phyloP scores from a whole-genome alignment of 768 basidiomycete genomes.

The Pseudohyphozyma bogoriensis region DNA sequence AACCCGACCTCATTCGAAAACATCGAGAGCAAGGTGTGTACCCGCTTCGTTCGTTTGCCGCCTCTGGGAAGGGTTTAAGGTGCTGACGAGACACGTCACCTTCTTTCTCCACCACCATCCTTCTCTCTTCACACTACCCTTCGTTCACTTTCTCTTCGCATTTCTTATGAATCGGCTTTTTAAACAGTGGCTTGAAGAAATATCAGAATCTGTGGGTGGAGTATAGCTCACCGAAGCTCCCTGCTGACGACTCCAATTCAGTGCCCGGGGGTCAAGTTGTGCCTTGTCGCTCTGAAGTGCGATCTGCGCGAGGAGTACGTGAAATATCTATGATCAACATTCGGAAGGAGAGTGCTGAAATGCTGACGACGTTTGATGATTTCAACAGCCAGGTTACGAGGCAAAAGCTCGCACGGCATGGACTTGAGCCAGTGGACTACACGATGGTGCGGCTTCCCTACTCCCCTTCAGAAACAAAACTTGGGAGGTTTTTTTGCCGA shows the following conservation, averaged over 20 bases:
- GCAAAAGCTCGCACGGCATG: conserved; percentile 62
- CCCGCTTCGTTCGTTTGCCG: conserved; percentile 3
- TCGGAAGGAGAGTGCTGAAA: too few species aligned
- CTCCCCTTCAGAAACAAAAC: too few species aligned
- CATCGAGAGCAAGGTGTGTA: conserved; percentile 78
- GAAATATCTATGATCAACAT: too few species aligned
- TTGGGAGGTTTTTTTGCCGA: too few species aligned
- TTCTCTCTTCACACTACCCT: not conserved
- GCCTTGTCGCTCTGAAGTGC: conserved; percentile 73
- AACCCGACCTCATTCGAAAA: conserved; percentile 93
- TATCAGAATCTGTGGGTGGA: too few species aligned
- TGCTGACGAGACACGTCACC: too few species aligned
- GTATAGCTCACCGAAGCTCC: too few species aligned
- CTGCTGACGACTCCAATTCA: too few species aligned
- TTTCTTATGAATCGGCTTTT: not conserved
- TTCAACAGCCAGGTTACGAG: conserved; percentile 50
- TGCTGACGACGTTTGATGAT: too few species aligned
- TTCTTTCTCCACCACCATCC: too few species aligned
- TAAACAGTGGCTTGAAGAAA: conserved; percentile 80
- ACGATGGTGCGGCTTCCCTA: too few species aligned
- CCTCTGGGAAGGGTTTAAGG: conserved; percentile 5
- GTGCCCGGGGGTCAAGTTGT: conserved; percentile 91
- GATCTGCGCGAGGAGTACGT: conserved; percentile 93
- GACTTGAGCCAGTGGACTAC: conserved; percentile 68
- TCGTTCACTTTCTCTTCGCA: not conserved